A percentile compares a stretch with the other conserved stretches of the same genome.
Conservation (phyloP, 2,329 filamentous ascomycete genomes). For the Colletotrichum aenigma region DNA sequence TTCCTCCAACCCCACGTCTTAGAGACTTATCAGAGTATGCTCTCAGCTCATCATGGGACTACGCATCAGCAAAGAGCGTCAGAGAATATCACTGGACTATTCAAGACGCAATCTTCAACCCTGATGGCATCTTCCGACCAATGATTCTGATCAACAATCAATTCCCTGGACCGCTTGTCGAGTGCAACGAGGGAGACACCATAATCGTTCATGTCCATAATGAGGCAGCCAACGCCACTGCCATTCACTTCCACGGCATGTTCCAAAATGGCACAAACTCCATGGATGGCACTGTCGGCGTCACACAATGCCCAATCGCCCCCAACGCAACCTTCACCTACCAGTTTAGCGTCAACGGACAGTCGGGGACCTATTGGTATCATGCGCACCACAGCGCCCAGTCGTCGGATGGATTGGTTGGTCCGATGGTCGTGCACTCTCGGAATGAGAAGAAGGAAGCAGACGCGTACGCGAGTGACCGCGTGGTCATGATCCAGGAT, state of each 20-base stretch:
- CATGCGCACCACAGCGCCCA: conserved; percentile 70
- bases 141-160: conserved; percentile 76
- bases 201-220: conserved; percentile 74
- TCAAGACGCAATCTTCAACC: conserved; percentile 60
- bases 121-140: conserved; percentile 60
- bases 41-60: conserved; percentile 61
- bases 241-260: conserved; percentile 79
- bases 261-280: conserved; percentile 77
- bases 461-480: conserved; percentile 45
- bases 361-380: conserved; percentile 60
- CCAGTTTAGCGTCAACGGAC: conserved; percentile 64
- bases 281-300: conserved; percentile 74
- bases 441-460: conserved; percentile 38
- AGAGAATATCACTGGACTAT: conserved; percentile 68
- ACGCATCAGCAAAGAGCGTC: conserved; percentile 48
- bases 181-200: conserved; percentile 75
- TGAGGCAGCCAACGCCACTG: conserved; percentile 67
- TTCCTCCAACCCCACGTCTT: conserved; percentile 24
- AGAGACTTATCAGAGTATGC: conserved; percentile 55
- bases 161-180: conserved; percentile 75
- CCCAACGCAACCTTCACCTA: conserved; percentile 69
- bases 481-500: conserved; percentile 72
- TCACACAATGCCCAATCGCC: conserved; percentile 71
- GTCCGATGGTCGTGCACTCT: conserved; percentile 70
- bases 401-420: conserved; percentile 72